Conservation (phyloP, 202 grass and related monocot species). For the Carex arenaria region DNA sequence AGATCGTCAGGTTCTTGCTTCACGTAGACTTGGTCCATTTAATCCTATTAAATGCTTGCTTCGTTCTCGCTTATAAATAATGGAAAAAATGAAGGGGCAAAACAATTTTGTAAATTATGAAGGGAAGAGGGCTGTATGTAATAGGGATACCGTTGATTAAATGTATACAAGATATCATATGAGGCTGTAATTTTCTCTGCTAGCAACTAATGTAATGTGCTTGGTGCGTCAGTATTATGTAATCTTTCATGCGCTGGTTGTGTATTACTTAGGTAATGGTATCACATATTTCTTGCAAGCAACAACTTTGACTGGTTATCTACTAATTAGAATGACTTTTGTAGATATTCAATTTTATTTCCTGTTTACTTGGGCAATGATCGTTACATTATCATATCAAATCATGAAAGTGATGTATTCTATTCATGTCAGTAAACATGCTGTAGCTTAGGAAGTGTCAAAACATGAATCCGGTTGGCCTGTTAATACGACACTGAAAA, state of each 20-base stretch:
- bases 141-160: conserved; percentile 28
- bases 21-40: conserved; percentile 46
- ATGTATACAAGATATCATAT: conserved; percentile 23
- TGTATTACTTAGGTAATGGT: conserved; percentile 30
- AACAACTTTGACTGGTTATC: conserved; percentile 3
- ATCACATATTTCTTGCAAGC: conserved; percentile 26
- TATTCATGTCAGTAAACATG: neutral
- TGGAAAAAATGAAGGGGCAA: neutral
- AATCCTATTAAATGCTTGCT: conserved; percentile 82
- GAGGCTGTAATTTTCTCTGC: conserved; percentile 11
- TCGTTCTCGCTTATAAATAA: conserved; percentile 69
- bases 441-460: neutral
- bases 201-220: conserved; percentile 30
- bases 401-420: neutral
- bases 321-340: neutral
- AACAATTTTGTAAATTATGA: conserved; percentile 63
- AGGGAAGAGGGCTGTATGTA: conserved; percentile 33
- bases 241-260: conserved; percentile 26
- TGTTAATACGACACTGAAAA: neutral
- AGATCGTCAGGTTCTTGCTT: conserved; percentile 33
- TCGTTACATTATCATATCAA: neutral
- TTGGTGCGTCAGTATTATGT: conserved; percentile 26
- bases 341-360: neutral
- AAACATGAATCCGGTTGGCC: neutral
- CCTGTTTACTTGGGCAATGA: neutral